phyloP scores from a whole-genome alignment of 805 yeast genomes.

The Groenewaldozyma tartarivorans region DNA sequence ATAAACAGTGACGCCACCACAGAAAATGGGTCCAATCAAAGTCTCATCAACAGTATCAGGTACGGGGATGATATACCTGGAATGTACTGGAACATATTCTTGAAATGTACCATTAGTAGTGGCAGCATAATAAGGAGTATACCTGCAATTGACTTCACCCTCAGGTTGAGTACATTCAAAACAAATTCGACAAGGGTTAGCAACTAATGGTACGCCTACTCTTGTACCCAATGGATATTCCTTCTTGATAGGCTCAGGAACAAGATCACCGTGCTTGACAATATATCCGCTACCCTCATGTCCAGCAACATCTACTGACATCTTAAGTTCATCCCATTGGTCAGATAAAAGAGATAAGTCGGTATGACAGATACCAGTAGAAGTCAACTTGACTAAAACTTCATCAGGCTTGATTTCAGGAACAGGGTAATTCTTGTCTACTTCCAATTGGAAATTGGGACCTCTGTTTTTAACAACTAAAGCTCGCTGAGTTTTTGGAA shows the following conservation, averaged over 20 bases:
- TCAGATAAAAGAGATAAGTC: slow-evolving; percentile 33
- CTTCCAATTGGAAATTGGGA: slow-evolving; percentile 27
- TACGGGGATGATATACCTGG: slow-evolving; percentile 34
- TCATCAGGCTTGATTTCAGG: slow-evolving; percentile 19
- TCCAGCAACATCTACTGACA: slow-evolving; percentile 18
- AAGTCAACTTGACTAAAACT: slow-evolving; percentile 26
- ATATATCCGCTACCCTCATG: slow-evolving; percentile 26
- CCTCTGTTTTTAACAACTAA: slow-evolving; percentile 28
- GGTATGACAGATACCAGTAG: slow-evolving; percentile 37
- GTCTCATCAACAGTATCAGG: slow-evolving; percentile 27
- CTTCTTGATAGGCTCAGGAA: slow-evolving; percentile 6
- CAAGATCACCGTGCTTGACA: slow-evolving; percentile 20
- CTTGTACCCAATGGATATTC: slow-evolving; percentile 17
- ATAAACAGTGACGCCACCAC: slow-evolving; percentile 58
- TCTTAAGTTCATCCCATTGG: slow-evolving; percentile 26
- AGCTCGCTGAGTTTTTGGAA: slow-evolving; percentile 29
- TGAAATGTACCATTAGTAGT: slow-evolving; percentile 52
- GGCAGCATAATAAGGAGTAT: slow-evolving; percentile 65
- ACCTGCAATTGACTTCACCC: slow-evolving; percentile 43
- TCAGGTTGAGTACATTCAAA: slow-evolving; percentile 18
- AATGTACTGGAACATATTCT: slow-evolving; percentile 39
- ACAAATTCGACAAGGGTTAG: slow-evolving; percentile 19
- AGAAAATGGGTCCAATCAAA: slow-evolving; percentile 41
- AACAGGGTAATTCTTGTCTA: slow-evolving; percentile 27
- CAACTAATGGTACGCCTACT: slow-evolving; percentile 22